Base-by-base conservation (phyloP, 2,329 filamentous ascomycete species). In the Bipolaris bicolor region DNA sequence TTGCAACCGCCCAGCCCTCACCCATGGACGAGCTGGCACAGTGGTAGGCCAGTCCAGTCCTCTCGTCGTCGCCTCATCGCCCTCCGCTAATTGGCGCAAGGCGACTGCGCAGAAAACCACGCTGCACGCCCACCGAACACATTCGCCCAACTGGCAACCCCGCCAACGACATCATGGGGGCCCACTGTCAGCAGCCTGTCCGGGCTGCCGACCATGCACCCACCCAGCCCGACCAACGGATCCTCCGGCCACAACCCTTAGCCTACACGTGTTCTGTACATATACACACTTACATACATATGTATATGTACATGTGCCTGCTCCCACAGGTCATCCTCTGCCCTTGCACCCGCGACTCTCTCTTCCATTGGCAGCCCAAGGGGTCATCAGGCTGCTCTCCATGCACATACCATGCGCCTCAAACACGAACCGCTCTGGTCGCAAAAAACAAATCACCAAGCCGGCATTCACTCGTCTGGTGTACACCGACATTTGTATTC, bases 101-200 rank as follows among this genome's bases (percentile, higher is more conserved):
- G 15, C 10, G 26, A 9, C n/a, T 10, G n/a, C 3, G 13, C 24
- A 18, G 26, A 49, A 47, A 34, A 36, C 16, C 34, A 49, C 41
- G 18, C 31, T 50, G 51, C 24, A 40, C n/a, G n/a, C 31, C 52
- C 22, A 22, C 26, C 48, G 39, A 51, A 49, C 47, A 33, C 36
- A 51, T 36, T 37, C 24, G 43, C 31, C 22, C 26, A 47, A 31
- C 29, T 31, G 29, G 29, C 29, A 31, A 51, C 51, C 49, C 52
- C 51, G 52, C 59, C 45, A 45, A 52, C 59, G 29, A 45, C 56
- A 61, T 61, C 45, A 48, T 53, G 40, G 59, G 40, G 59, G 45
- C 16, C 52, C 59, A 56, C 52, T 31, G 37, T 40, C 52, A 47
- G 45, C 48, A 49, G 39, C 52, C 39, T 33, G 33, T 47, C 15